These are phyloP conservation scores for Wickerhamiella spandovensis DNA, from an alignment of 805 yeast species.

Conservation along the genomic window DNA sequence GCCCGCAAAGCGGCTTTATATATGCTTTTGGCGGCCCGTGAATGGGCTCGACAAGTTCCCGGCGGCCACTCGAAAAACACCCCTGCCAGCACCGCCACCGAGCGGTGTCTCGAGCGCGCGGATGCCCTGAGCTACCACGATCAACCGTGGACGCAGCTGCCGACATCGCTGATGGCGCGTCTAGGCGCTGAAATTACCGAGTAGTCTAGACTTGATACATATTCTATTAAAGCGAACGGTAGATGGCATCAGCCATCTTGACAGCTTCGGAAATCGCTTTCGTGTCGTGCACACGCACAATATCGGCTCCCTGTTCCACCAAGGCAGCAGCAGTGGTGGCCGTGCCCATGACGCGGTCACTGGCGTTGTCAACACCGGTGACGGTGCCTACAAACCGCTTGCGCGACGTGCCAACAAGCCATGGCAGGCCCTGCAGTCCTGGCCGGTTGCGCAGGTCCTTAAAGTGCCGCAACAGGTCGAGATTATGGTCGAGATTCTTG, in stretches of 20 bases:
- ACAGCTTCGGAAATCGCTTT: slow-evolving; percentile 41
- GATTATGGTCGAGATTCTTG: slow-evolving; percentile 59
- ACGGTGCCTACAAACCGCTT: slow-evolving; percentile 73
- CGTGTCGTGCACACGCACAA: slow-evolving; percentile 83
- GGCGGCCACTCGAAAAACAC: not conserved
- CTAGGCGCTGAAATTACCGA: not conserved
- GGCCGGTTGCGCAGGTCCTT: slow-evolving; percentile 16
- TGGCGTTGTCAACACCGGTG: slow-evolving; percentile 43
- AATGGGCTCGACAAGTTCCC: slow-evolving; percentile 15
- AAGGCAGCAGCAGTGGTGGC: slow-evolving; percentile 63
- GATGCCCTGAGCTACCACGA: not conserved
- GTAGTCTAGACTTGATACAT: not conserved
- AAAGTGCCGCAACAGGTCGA: slow-evolving; percentile 40
- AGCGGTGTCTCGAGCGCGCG: not conserved
- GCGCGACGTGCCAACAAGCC: slow-evolving; percentile 77
- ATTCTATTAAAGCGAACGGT: slow-evolving; percentile 23
- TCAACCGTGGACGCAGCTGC: not conserved
- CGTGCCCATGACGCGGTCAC: slow-evolving; percentile 62
- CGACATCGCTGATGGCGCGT: not conserved
- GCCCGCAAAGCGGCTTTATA: slow-evolving; percentile 66
- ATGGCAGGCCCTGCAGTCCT: slow-evolving; percentile 37
- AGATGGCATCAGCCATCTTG: slow-evolving; percentile 61
- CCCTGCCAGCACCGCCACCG: not conserved
- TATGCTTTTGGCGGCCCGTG: slow-evolving; percentile 59
- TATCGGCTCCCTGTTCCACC: slow-evolving; percentile 58